phyloP scores from a whole-genome alignment of 495 filamentous ascomycete species.

The Neurospora sp. region DNA sequence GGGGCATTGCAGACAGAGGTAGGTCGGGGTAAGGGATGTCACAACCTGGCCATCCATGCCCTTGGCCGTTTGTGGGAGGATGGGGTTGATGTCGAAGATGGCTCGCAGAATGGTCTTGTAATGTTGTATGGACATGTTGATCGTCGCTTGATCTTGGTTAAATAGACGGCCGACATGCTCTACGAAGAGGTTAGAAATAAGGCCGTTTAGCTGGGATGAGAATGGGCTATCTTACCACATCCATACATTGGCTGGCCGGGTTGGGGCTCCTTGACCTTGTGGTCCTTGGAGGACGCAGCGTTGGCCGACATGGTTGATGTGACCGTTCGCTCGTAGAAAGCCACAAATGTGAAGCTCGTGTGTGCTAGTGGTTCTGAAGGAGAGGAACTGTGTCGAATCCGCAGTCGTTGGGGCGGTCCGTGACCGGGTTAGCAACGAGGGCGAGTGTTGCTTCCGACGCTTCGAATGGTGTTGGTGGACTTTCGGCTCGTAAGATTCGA shows the following conservation, averaged over 20 bases:
- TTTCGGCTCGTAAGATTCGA: background rate
- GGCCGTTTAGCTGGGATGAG: background rate
- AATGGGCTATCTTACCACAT: constrained; percentile 34
- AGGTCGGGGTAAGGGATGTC: constrained; percentile 48
- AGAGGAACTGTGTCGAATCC: background rate
- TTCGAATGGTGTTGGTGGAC: background rate
- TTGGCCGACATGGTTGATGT: constrained; percentile 21
- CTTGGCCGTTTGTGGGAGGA: constrained; percentile 42
- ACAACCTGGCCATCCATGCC: constrained; percentile 29
- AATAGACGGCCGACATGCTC: constrained; percentile 46
- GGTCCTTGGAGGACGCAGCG: constrained; percentile 39
- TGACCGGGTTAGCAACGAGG: background rate
- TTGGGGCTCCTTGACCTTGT: constrained; percentile 40
- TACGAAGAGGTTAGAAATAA: constrained; percentile 18
- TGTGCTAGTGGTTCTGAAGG: background rate
- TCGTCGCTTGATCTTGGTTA: constrained; percentile 36
- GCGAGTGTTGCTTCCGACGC: background rate
- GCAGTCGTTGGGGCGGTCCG: background rate
- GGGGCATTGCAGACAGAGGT: constrained; percentile 63
- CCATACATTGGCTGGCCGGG: constrained; percentile 43
- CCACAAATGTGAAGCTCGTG: background rate
- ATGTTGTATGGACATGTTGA: constrained; percentile 40
- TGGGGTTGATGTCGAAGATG: constrained; percentile 38
- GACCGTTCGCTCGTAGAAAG: constrained; percentile 34
- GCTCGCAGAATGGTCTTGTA: constrained; percentile 43